Percentiles rank a stretch among this genome's conserved stretches.
Conservation (phyloP, 192 early-diverging fungal species). For the Rhizophagus prolifer region DNA sequence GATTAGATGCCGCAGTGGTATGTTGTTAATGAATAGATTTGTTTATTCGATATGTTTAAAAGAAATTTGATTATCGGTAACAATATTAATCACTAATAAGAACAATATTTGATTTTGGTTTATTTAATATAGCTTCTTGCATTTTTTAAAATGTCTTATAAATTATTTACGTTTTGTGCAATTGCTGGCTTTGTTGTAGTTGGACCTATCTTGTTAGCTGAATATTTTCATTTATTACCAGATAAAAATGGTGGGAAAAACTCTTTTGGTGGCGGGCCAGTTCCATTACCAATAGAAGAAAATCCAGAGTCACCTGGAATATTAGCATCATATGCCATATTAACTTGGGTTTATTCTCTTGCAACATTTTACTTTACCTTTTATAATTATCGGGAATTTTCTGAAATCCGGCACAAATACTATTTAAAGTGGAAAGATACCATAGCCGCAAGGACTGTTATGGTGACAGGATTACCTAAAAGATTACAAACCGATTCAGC, state of each 20-base stretch:
- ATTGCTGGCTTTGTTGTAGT: constrained; percentile 37
- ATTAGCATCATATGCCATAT: constrained; percentile 30
- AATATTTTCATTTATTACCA: constrained; percentile 28
- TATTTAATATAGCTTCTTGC: constrained; percentile 46
- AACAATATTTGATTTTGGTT: background rate
- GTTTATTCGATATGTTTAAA: background rate
- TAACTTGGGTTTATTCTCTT: constrained; percentile 55
- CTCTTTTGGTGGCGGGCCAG: too few relatives aligned
- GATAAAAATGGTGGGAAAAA: background rate
- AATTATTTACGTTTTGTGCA: constrained; percentile 49
- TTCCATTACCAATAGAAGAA: background rate
- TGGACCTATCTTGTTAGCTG: constrained; percentile 46
- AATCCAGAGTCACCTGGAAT: background rate
- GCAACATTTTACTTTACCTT: constrained; percentile 50
- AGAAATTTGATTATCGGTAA: too few relatives aligned
- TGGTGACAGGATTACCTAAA: constrained; percentile 66
- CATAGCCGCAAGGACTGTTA: constrained; percentile 62
- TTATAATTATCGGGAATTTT: constrained; percentile 53
- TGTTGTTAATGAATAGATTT: background rate
- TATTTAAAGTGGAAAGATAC: constrained; percentile 42
- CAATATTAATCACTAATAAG: background rate
- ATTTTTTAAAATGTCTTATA: constrained; percentile 50
- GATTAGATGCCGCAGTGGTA: constrained; percentile 61
- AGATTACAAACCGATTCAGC: constrained; percentile 50
- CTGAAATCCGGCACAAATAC: constrained; percentile 46